A percentile compares a stretch with the other conserved stretches of the same genome.
phyloP scores from a whole-genome alignment of 441 rosid genomes.

The Mallotus repandus region DNA sequence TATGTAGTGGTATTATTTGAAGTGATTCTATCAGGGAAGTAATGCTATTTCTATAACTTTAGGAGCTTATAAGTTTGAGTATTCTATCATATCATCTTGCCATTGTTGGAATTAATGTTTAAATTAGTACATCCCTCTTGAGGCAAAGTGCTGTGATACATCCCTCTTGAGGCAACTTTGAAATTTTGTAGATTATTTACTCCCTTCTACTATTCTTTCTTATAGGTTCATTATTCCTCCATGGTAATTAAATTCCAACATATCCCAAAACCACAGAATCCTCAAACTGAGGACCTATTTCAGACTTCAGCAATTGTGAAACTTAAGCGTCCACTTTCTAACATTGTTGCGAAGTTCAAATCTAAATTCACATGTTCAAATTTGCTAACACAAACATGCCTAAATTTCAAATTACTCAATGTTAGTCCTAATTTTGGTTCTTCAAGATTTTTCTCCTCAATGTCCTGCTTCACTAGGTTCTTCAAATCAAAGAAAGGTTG shows the following conservation, averaged over 20 bases:
- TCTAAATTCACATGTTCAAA: not conserved
- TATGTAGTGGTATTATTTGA: not conserved
- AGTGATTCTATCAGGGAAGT: not conserved
- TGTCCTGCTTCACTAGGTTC: not conserved
- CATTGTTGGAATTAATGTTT: too few species aligned
- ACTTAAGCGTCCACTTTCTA: not conserved
- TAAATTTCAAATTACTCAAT: conserved; percentile 2
- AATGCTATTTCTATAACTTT: not conserved
- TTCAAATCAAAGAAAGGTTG: not conserved
- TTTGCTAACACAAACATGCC: not conserved
- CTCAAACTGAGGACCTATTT: not conserved
- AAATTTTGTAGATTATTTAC: not conserved
- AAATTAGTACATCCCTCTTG: too few species aligned
- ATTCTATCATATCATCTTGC: not conserved
- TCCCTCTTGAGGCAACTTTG: not conserved
- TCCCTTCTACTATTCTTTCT: not conserved
- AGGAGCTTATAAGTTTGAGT: not conserved
- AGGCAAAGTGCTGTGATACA: too few species aligned
- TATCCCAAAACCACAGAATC: not conserved
- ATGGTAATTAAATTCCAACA: not conserved
- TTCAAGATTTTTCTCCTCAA: not conserved
- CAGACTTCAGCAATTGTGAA: not conserved
- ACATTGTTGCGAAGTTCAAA: not conserved
- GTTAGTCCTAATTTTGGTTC: conserved; percentile 1
- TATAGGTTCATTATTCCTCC: not conserved